A percentile compares a stretch with the other conserved stretches of the same genome.
These are phyloP conservation scores for Rutstroemia sp. DNA, from an alignment of 2,329 filamentous ascomycete genomes.

Conservation along the genomic window DNA sequence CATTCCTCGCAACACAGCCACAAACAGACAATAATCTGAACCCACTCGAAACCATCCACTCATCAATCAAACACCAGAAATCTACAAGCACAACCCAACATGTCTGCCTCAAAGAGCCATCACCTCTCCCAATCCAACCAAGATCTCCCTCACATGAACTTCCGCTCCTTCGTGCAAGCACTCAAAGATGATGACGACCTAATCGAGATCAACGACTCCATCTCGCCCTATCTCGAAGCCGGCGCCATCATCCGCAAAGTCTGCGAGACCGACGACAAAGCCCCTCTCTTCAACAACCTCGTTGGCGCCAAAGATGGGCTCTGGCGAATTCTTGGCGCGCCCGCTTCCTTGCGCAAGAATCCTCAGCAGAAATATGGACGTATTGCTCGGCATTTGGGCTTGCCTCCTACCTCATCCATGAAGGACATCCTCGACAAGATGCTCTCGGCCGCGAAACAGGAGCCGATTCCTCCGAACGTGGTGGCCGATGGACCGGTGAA, in stretches of 20 bases:
- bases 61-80: no score
- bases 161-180: constrained; percentile 39
- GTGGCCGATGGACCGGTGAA: constrained; percentile 36
- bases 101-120: background rate
- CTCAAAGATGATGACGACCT: constrained; percentile 37
- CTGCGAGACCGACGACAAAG: constrained; percentile 38
- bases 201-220: constrained; percentile 36
- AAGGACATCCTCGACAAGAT: constrained; percentile 37
- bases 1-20: no score
- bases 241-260: constrained; percentile 40
- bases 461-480: constrained; percentile 29
- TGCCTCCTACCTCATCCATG: constrained; percentile 33
- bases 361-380: constrained; percentile 33
- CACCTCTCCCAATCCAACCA: background rate
- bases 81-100: background rate
- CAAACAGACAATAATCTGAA: no score
- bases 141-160: constrained; percentile 30
- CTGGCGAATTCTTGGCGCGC: constrained; percentile 40
- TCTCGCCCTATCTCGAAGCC: constrained; percentile 39
- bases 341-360: constrained; percentile 32
- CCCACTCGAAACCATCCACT: no score
- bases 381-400: constrained; percentile 35
- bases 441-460: constrained; percentile 29
- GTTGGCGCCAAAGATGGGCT: constrained; percentile 39
- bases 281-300: constrained; percentile 45